These are phyloP conservation scores for Mycena crocata DNA, from an alignment of 768 basidiomycete species.

Conservation along the genomic window DNA sequence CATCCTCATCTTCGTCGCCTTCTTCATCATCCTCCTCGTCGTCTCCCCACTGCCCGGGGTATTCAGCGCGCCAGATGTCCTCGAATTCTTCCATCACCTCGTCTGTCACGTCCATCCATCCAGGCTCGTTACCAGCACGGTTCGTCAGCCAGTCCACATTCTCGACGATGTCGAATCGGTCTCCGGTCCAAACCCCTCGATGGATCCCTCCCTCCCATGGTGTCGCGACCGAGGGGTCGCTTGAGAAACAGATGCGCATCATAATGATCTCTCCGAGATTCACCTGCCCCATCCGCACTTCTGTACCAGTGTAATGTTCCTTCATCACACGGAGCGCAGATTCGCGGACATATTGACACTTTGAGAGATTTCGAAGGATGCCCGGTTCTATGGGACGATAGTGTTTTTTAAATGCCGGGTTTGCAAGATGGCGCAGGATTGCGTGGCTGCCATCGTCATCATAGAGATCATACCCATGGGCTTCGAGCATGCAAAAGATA, in stretches of 20 bases:
- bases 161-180: conserved; percentile 25
- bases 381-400: neutral
- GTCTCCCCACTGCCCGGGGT: too few relatives aligned
- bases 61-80: conserved; percentile 18
- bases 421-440: too few relatives aligned
- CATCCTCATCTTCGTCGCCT: too few relatives aligned
- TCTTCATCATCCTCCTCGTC: too few relatives aligned
- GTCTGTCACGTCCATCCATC: conserved; percentile 25
- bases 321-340: neutral
- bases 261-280: conserved; percentile 12
- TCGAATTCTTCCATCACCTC: conserved; percentile 21
- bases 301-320: neutral
- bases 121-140: neutral
- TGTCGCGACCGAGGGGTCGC: neutral
- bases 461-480: too few relatives aligned
- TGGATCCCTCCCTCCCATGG: neutral
- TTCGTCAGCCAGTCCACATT: neutral
- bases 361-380: conserved; percentile 19
- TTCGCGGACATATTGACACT: conserved; percentile 15
- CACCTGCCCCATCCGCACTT: neutral
- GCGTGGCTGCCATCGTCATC: too few relatives aligned
- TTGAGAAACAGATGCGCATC: conserved; percentile 24
- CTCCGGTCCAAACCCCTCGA: conserved; percentile 22
- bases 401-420: neutral
- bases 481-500: too few relatives aligned